Percentiles rank a stretch among this genome's conserved stretches.
Conservation (phyloP, 2,329 filamentous ascomycete genomes). For the Pleoardoris graminearum region DNA sequence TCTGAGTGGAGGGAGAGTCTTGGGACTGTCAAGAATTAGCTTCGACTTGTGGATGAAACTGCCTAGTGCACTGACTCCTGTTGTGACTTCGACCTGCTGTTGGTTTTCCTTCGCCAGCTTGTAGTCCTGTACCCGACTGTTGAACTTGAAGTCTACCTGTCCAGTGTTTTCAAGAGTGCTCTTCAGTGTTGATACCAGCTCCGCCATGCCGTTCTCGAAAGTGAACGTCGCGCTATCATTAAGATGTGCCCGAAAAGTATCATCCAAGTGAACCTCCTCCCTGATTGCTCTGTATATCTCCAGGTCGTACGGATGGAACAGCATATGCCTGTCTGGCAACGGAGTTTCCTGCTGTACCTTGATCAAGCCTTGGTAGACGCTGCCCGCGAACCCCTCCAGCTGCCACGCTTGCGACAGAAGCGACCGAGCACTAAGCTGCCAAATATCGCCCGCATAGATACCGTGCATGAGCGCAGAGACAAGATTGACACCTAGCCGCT, state of each 20-base stretch:
- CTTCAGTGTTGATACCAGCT: slow-evolving; percentile 44
- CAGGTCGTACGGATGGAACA: slow-evolving; percentile 29
- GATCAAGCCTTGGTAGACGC: slow-evolving; percentile 26
- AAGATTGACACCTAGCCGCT: slow-evolving; percentile 68
- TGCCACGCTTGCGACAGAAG: slow-evolving; percentile 57
- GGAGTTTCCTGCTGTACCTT: slow-evolving; percentile 21
- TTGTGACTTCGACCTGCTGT: slow-evolving; percentile 27
- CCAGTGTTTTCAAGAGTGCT: slow-evolving; percentile 41
- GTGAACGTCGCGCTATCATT: slow-evolving; percentile 47
- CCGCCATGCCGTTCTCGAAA: slow-evolving; percentile 50
- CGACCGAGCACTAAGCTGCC: slow-evolving; percentile 73
- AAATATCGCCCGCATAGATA: slow-evolving; percentile 88
- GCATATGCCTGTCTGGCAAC: slow-evolving; percentile 1
- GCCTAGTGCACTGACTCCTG: slow-evolving; percentile 24
- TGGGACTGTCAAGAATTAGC: slow-evolving; percentile 22
- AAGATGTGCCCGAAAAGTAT: slow-evolving; percentile 37
- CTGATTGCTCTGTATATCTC: slow-evolving; percentile 32
- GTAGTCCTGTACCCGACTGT: slow-evolving; percentile 31
- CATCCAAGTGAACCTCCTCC: slow-evolving; percentile 42
- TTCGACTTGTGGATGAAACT: neutral
- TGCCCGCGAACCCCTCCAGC: slow-evolving; percentile 53
- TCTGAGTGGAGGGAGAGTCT: slow-evolving; percentile 17
- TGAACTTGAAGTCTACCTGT: slow-evolving; percentile 47
- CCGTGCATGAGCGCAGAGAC: slow-evolving; percentile 79
- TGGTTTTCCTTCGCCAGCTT: slow-evolving; percentile 16